Base-by-base conservation (phyloP, 768 basidiomycete species). In the Naganishia onofrii region DNA sequence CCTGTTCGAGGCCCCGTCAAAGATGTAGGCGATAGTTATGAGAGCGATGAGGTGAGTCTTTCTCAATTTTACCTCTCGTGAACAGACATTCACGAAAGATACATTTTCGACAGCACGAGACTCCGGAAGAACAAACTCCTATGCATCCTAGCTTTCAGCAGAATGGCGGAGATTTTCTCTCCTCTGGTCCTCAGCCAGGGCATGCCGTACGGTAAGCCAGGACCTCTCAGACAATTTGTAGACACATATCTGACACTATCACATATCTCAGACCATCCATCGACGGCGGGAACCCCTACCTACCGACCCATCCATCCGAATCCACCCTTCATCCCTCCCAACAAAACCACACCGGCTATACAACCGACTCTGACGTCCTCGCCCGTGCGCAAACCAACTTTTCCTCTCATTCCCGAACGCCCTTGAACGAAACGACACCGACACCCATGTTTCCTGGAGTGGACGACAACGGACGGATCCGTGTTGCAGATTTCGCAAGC, bases 241-340 rank as follows among this genome's bases (percentile, higher is more conserved):
- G 46, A 10, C 15, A 23, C 32, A 7, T 17, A 38, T 32, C 31
- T n/a, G 12, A 60, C 6, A 46, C 68, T n/a, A 8, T n/a, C 23
- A 32, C 54, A 26, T 31, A n/a, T 29, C n/a, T 17, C 8, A 69
- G 57, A 31, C 57, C 68, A 17, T 69, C 68, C 2, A 60, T 69
- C 46, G 68, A 69, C 48, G 68, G 51, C 10, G 46, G 31, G 13
- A 55, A 68, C 29, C 55, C 54, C 21, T 69, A 69, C 68, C 57
- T 66, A 5, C 65, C 38, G 19, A 48, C 68, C 4, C 68, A 60
- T 10, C 68, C 57, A 19, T 69, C 68, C 2, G 26, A 31, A 15
- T 29, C 68, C 26, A 58, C 68, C 26, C 57, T 68, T 15, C 17
- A 67, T 34, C 21, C 66, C 8, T 21, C 53, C 4, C 29, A 31